A percentile compares a stretch with the other conserved stretches of the same genome.
Evolutionary conservation across 768 basidiomycete genomes (phyloP).

Genomic region (Boletus rubescentipes): DNA sequence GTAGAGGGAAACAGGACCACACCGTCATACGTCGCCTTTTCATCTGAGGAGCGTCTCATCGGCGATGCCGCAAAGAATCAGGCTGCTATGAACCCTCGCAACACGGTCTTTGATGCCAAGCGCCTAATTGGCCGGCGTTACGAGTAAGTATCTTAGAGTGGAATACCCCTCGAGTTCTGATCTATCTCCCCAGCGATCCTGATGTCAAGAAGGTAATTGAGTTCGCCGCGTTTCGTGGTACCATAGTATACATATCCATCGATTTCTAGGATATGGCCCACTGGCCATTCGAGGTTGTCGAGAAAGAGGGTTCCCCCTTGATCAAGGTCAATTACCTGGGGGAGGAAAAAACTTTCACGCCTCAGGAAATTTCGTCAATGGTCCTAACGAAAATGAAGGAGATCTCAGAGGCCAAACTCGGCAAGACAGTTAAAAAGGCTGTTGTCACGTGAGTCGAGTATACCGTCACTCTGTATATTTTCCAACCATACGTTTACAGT

Average conservation of each 20-base stretch:
- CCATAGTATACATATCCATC: background rate
- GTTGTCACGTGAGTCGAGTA: constrained; percentile 82
- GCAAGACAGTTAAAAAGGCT: constrained; percentile 97
- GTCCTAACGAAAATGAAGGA: constrained; percentile 99
- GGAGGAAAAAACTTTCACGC: constrained; percentile 95
- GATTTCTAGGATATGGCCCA: constrained; percentile 79
- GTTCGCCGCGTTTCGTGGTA: background rate
- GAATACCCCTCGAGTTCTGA: background rate
- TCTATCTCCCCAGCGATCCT: constrained; percentile 60
- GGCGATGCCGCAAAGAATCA: constrained; percentile 99
- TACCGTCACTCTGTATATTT: background rate
- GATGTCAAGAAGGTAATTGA: constrained; percentile 79
- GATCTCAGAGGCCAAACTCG: constrained; percentile 98
- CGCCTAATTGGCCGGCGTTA: constrained; percentile 97
- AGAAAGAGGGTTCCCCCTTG: constrained; percentile 95
- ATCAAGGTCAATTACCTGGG: constrained; percentile 95
- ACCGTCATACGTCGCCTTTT: constrained; percentile 99
- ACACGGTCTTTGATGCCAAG: constrained; percentile 99
- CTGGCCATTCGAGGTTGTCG: constrained; percentile 97
- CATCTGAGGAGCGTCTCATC: constrained; percentile 92
- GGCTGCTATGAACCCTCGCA: constrained; percentile 98
- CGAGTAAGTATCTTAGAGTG: constrained; percentile 56
- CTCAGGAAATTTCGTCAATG: constrained; percentile 99
- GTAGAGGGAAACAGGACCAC: constrained; percentile 98
- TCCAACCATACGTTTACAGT: constrained; percentile 33